A percentile compares a stretch with the other conserved stretches of the same genome.
Conservation (phyloP, 805 yeast species). For the Suhomyces vadensis region DNA sequence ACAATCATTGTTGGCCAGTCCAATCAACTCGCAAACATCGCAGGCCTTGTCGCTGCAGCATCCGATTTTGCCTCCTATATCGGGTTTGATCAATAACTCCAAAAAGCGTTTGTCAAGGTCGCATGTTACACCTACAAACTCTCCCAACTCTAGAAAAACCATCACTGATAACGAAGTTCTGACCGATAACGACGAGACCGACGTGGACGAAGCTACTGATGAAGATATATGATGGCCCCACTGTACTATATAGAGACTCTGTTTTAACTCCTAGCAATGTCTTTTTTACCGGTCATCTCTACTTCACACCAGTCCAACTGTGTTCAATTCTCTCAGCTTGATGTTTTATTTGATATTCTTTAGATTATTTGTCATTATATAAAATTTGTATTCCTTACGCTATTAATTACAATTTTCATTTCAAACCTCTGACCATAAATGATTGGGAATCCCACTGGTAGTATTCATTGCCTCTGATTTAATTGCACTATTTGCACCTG, state of each 20-base stretch:
- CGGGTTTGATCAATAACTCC: slow-evolving; percentile 8
- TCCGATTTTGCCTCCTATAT: slow-evolving; percentile 12
- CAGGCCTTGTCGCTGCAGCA: slow-evolving; percentile 1
- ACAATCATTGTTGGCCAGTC: slow-evolving; percentile 11
- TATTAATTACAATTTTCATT: too few species aligned
- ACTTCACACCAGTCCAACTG: too few species aligned
- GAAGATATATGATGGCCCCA: slow-evolving; percentile 9
- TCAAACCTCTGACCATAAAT: too few species aligned
- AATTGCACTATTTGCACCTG: too few species aligned
- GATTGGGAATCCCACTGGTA: too few species aligned
- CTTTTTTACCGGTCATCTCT: too few species aligned
- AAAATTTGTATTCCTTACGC: too few species aligned
- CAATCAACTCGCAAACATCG: slow-evolving; percentile 9
- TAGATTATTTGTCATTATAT: too few species aligned
- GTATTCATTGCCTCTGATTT: too few species aligned
- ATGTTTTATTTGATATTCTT: too few species aligned
- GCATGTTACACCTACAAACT: slow-evolving; percentile 3
- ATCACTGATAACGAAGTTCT: neutral
- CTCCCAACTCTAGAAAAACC: slow-evolving; percentile 2
- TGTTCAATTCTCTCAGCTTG: too few species aligned
- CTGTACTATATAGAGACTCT: too few species aligned
- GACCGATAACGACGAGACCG: slow-evolving; percentile 17
- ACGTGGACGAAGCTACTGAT: slow-evolving; percentile 17
- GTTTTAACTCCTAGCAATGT: neutral
- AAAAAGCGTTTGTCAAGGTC: slow-evolving; percentile 9